phyloP scores from a whole-genome alignment of 2,329 filamentous ascomycete genomes.

The Decorospora gaudefroyi region DNA sequence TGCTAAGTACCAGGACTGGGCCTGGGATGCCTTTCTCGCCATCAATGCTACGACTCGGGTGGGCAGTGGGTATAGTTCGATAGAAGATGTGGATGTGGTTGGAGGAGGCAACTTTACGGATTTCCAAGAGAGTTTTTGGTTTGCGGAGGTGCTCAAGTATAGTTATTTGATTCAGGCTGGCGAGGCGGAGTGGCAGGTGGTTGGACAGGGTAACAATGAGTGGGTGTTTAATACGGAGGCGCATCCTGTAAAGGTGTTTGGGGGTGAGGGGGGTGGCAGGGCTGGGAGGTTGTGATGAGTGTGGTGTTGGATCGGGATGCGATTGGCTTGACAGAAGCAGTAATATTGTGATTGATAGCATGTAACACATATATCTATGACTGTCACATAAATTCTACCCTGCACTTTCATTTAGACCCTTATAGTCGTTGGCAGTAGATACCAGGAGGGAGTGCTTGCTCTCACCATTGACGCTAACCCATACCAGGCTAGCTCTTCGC shows the following conservation, averaged over 20 bases:
- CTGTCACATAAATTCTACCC: no score
- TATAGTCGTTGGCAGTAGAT: no score
- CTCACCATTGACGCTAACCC: no score
- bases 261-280: slow-evolving; percentile 1
- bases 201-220: slow-evolving; percentile 55
- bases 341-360: no score
- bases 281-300: neutral
- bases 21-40: slow-evolving; percentile 74
- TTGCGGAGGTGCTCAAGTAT: slow-evolving; percentile 88
- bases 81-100: slow-evolving; percentile 67
- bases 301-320: neutral
- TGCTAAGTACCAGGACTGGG: slow-evolving; percentile 77
- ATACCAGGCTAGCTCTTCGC: slow-evolving; percentile 12
- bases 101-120: slow-evolving; percentile 67
- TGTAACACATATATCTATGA: no score
- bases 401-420: no score
- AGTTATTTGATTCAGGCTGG: slow-evolving; percentile 68
- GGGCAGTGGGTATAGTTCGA: slow-evolving; percentile 68
- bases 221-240: slow-evolving; percentile 70
- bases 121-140: slow-evolving; percentile 85
- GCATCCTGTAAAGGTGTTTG: slow-evolving; percentile 60
- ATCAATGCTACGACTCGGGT: slow-evolving; percentile 68
- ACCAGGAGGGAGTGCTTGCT: no score
- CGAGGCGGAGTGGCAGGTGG: slow-evolving; percentile 65
- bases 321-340: no score